Base-by-base conservation (phyloP, 2,329 filamentous ascomycete genomes). In the Cladosporium oxysporum region DNA sequence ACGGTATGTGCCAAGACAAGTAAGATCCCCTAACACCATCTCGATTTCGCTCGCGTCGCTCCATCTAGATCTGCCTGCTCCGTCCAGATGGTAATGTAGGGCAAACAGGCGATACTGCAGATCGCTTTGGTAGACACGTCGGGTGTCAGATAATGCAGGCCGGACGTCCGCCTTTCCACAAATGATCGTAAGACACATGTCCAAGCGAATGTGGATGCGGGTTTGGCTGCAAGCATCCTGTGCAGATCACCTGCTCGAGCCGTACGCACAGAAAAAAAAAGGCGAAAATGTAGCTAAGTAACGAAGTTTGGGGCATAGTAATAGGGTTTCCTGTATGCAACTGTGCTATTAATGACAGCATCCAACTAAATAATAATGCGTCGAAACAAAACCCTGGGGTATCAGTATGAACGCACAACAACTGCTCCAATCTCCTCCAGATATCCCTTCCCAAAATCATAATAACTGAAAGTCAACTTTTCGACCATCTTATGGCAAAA, bases 341-440 rank as follows among this genome's bases (percentile, higher is more conserved):
- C 28, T 33, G 29, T 55, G 52, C 52, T 26, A 52, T 23, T 29
- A n/a, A 4, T 21, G 29, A 55, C 26, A 55, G 23, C 26, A 29
- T 29, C 41, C 41, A 47, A 47, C 18, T 44, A 29, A 58, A 58
- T 16, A 37, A 28, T 26, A 14, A 33, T 35, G 29, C 29, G 53
- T 58, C 53, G 28, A 58, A 58, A 33, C 11, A 58, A 57, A 58
- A 37, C 26, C 33, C 57, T 23, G 23, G 57, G 57, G 57, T 59
- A 59, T 59, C 57, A 59, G 33, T 41, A 29, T n/a, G 16, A 44
- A 37, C 57, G 57, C 33, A 26, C 11, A 59, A 47, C 23, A 28
- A 18, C n/a, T 28, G 33, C 35, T 28, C 35, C 37, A 37, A 18
- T 29, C 23, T 58, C 49, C 49, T 29, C 23, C 49, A 52, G n/a